Percentiles rank a stretch among this genome's conserved stretches.
phyloP scores from a whole-genome alignment of 441 rosid genomes.

The Cnidoscolus chayamansa region DNA sequence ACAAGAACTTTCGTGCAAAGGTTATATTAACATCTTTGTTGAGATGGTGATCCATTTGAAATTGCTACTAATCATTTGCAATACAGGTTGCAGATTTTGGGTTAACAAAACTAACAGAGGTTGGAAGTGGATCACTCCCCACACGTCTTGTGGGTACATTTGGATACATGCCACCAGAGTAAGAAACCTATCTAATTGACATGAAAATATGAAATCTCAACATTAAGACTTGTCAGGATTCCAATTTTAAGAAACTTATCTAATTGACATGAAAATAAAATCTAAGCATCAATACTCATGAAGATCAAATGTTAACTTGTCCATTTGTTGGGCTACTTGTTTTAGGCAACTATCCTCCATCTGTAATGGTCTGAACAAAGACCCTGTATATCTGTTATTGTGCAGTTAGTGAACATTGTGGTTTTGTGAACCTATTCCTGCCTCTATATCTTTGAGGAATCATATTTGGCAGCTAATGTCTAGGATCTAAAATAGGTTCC shows the following conservation, averaged over 20 bases:
- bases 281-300: not conserved
- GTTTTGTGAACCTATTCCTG: not conserved
- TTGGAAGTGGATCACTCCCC: conserved; percentile 65
- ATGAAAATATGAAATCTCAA: not conserved
- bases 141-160: conserved; percentile 91
- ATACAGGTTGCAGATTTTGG: conserved; percentile 97
- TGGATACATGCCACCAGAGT: conserved; percentile 99
- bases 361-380: not conserved
- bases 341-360: not conserved
- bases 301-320: not conserved
- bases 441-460: not conserved
- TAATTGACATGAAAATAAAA: not conserved
- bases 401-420: conserved; percentile 1
- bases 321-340: not conserved
- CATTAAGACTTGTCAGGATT: not conserved
- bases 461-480: not conserved
- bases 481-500: not conserved
- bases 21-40: conserved; percentile 31
- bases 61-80: conserved; percentile 10
- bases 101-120: conserved; percentile 80
- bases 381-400: not conserved
- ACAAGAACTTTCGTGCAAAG: conserved; percentile 79
- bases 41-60: conserved; percentile 8
- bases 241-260: conserved; percentile 31
- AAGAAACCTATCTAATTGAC: conserved; percentile 24